Base-by-base conservation (phyloP, 805 yeast genomes). In the Aciculoconidium aculeatum region DNA sequence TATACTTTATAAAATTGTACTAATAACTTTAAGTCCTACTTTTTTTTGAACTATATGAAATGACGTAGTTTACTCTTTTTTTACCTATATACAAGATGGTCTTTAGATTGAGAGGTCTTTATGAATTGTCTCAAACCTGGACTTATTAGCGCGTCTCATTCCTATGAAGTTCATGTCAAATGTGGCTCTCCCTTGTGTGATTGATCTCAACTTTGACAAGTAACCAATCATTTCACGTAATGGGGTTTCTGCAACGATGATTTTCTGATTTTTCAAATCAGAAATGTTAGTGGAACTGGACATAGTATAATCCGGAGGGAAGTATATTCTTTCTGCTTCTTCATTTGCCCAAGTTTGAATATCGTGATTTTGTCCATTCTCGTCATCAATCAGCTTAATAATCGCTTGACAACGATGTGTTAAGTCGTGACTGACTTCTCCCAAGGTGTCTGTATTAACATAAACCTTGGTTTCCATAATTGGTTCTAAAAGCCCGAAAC, bases 211-310 rank as follows among this genome's bases (percentile, higher is more conserved):
- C 37, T 72, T 74, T 7, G 78, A 75, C 35, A 86, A 66, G 51
- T 92, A 92, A 0, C 96, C 95, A 27, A 87, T 72, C 95, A 92
- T 87, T 37, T 81, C 94, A 36, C 79, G 70, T 48, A 92, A 61
- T 3, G 98, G 96, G 0, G 87, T 88, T 28, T 70, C 72, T 0
- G 96, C 95, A n/a, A 61, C 61, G 18, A 92, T 72, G 6, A 70
- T 56, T 55, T 84, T 72, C 39, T 65, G 75, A 36, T 58, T 59
- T 22, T 37, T 47, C 27, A 58, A 37, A n/a, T 44, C 51, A 6
- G 23, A 28, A 8, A 19, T 35, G 6, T 24, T 20, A n/a, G 28
- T 21, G 8, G 37, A 30, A 31, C 53, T 49, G 27, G 49, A 59
- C 52, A 74, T 45, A 0, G 87, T 80, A n/a, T 73, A 66, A 49